Base-by-base conservation (phyloP, 164 flowering plant species). In the Vitis rotundifolia region DNA sequence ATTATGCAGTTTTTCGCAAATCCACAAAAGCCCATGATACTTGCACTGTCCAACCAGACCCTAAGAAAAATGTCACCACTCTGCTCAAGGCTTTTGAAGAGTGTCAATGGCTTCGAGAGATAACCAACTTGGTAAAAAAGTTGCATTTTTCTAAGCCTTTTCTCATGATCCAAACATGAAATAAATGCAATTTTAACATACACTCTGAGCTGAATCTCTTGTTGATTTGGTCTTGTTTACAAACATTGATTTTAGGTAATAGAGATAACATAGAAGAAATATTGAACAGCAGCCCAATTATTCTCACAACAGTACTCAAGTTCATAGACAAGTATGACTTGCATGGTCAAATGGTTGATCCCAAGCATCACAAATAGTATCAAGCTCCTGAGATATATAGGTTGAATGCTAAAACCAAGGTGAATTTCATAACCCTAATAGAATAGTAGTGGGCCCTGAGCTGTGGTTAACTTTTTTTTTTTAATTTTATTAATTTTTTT, bases 1-100 rank as follows among this genome's bases (percentile, higher is more conserved):
- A 72, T 92, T n/a, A 92, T 85, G 90, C 71, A 92, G 26, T 92
- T 92, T 70, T 90, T 92, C 76, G 82, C 87, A 8, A 92, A 92
- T 76, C 95, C 93, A 47, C 92, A 88, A 82, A 92, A 90, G 79
- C 97, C 97, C 1, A 92, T 84, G 83, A 92, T 90, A 68, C 88
- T 92, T 5, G 97, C 97, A 58, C 66, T 92, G 64, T 89, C 97
- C 85, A 92, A 47, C 95, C 97, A 62, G 97, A 92, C 76, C 97
- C 93, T 0, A 92, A 92, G 80, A 92, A 92, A 62, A 92, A 90
- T 62, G 87, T 92, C 54, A 87, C 91, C 29, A 89, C 92, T 47
- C 81, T 90, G 67, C 79, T 92, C 67, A 89, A 83, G 75, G 97
- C 97, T 16, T 92, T 85, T 63, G 97, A 95, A 44, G 97, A 90